Percentiles rank a stretch among this genome's conserved stretches.
These are phyloP conservation scores for Bimuria novae-zelandiae DNA, from an alignment of 2,329 filamentous ascomycete genomes.

Conservation along the genomic window DNA sequence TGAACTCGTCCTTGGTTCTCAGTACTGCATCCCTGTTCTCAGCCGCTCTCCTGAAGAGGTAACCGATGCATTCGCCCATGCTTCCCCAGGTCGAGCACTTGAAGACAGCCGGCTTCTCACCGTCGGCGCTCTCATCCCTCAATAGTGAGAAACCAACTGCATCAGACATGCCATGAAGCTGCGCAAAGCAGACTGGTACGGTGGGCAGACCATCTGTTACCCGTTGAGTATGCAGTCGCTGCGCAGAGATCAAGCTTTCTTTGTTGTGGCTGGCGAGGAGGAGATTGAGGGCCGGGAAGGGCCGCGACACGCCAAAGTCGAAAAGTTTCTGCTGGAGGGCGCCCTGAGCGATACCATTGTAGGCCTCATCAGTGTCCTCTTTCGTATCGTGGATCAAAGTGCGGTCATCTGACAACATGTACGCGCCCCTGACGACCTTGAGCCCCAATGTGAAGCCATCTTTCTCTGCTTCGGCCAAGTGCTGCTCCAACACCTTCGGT, in stretches of 20 bases:
- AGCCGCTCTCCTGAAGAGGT: constrained; percentile 61
- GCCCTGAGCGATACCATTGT: constrained; percentile 69
- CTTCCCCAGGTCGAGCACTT: constrained; percentile 64
- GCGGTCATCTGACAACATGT: constrained; percentile 57
- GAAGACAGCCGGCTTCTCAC: constrained; percentile 54
- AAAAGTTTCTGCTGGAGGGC: constrained; percentile 34
- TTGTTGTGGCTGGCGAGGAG: constrained; percentile 85
- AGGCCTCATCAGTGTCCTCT: constrained; percentile 62
- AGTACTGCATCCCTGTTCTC: constrained; percentile 66
- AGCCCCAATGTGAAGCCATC: constrained; percentile 59
- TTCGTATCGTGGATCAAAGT: constrained; percentile 60
- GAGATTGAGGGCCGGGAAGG: constrained; percentile 56
- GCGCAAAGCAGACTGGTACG: constrained; percentile 67
- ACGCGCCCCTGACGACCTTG: constrained; percentile 63
- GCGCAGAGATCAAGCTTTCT: constrained; percentile 64
- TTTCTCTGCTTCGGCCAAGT: constrained; percentile 53
- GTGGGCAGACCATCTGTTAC: constrained; percentile 46
- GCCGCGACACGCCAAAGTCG: constrained; percentile 26
- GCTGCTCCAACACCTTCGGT: constrained; percentile 46
- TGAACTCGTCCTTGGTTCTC: constrained; percentile 45
- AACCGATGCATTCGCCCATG: constrained; percentile 78
- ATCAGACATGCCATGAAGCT: constrained; percentile 95
- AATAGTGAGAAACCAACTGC: constrained; percentile 69
- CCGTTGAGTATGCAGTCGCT: constrained; percentile 52
- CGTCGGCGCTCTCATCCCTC: constrained; percentile 24